Base-by-base conservation (phyloP, 345 rosid genomes). In the Punica granatum region DNA sequence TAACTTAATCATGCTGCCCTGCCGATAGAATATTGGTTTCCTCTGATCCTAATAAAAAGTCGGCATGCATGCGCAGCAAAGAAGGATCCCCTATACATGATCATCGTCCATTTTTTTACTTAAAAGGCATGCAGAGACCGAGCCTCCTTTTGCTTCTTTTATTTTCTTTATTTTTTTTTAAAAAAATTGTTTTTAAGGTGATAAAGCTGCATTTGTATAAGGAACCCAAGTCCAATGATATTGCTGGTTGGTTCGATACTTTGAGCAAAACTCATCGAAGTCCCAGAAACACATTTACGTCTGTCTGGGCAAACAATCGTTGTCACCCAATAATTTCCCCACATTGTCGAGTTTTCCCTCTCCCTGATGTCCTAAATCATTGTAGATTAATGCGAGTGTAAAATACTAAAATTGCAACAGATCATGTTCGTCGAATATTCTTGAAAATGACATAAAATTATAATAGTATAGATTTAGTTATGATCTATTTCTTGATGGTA, bases 51-150 rank as follows among this genome's bases (percentile, higher is more conserved):
- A 44, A 44, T 16, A 44, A 11, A 44, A 44, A 44, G 49, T 18
- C 3, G 54, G 30, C 59, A 53, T 53, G 59, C 59, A 53, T 53
- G 59, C 59, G 59, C 59, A 53, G 59, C 59, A 53, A 53, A 53
- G 59, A 53, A 53, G 31, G 14, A 53, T 53, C 30, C 6, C 31
- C 12, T 10, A 6, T 8, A 49, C 31, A 53, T 53, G 26, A 53
- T 53, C 12, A 3, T 53, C 13, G 5, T 53, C 59, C 13, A 53
- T 53, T 23, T 53, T 53, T 53, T 23, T 18, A 53, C 12, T 7
- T 25, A 9, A n/a, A n/a, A 53, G 11, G 15, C 30, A n/a, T 3
- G 23, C 1, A 23, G 13, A 37, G 41, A 5, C n/a, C n/a, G n/a
- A n/a, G n/a, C n/a, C 7, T 4, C 31, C 12, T 10, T 23, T 53